Base-by-base conservation (phyloP, 306 rosid species). In the Argentina anserina region DNA sequence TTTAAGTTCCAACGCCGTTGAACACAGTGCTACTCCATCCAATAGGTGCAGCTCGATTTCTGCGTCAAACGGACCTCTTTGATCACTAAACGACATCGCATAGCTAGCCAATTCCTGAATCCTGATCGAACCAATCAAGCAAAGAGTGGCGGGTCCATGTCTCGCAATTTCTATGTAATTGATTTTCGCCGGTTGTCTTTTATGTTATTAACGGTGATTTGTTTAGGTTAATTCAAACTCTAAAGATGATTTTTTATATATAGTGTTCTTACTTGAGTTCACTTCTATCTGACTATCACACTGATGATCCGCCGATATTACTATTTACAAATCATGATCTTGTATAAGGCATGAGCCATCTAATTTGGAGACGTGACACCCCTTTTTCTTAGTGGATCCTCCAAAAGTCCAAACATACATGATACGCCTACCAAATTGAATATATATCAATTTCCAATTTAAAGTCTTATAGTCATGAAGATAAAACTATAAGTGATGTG, bases 331-430 rank as follows among this genome's bases (percentile, higher is more conserved):
- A 63, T 78, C 88, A 17, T 70, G 25, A 68, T 81, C 85, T 78
- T 83, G 71, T 66, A 50, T 36, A 59, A 66, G 25, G 79, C 81
- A 66, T 76, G 82, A 76, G 68, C 74, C 56, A 69, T 66, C 49
- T 18, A 62, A 67, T 53, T 58, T 80, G 78, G 75, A 78, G 55
- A 74, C 31, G 53, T 63, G 55, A 58, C 36, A n/a, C 14, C 11
- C 61, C 45, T 65, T 36, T 47, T 49, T 31, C 23, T 26, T 63
- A 62, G 71, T 76, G 76, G 73, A 53, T 46, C 34, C 49, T 70
- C 34, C 65, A 47, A 60, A 55, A 62, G 43, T 62, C 43, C 26
- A 18, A 62, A 13, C 9, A 4, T 62, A 4, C 1, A 62, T 14
- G 20, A 15, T 17, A 29, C 40, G 40, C 37, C 61, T 20, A 67